These are phyloP conservation scores for Pyrenophora graminea DNA, from an alignment of 2,329 filamentous ascomycete genomes.

Conservation along the genomic window DNA sequence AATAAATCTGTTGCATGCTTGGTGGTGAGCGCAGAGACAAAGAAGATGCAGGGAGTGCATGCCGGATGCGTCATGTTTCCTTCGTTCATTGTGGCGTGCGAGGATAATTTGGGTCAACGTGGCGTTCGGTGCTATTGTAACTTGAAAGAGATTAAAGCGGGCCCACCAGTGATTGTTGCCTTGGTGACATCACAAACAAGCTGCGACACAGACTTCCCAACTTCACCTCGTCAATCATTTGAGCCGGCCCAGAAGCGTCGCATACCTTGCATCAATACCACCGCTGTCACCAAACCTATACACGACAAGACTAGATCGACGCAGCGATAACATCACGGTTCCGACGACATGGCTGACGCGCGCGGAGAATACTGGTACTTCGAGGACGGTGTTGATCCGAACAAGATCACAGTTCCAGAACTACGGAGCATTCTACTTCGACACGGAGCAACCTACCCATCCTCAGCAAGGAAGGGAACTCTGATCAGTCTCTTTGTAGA, in stretches of 20 bases:
- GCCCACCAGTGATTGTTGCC: constrained; percentile 15
- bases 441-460: constrained; percentile 83
- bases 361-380: constrained; percentile 65
- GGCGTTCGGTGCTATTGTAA: background rate
- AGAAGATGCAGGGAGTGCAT: too few relatives aligned
- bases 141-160: constrained; percentile 1
- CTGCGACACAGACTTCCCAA: constrained; percentile 14
- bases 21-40: too few relatives aligned
- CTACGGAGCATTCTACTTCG: constrained; percentile 89
- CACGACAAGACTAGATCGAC: background rate
- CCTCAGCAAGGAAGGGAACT: constrained; percentile 88
- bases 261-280: background rate
- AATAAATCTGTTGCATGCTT: too few relatives aligned
- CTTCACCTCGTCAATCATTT: constrained; percentile 10
- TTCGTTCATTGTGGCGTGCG: background rate
- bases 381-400: constrained; percentile 82
- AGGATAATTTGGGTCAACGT: background rate
- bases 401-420: constrained; percentile 80
- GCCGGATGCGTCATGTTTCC: too few relatives aligned
- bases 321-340: background rate
- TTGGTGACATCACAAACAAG: constrained; percentile 32
- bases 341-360: constrained; percentile 36
- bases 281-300: background rate
- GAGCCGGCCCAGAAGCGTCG: constrained; percentile 1
- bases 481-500: constrained; percentile 83